These are phyloP conservation scores for Hirschfeldia incana DNA, from an alignment of 345 rosid species.

Conservation along the genomic window DNA sequence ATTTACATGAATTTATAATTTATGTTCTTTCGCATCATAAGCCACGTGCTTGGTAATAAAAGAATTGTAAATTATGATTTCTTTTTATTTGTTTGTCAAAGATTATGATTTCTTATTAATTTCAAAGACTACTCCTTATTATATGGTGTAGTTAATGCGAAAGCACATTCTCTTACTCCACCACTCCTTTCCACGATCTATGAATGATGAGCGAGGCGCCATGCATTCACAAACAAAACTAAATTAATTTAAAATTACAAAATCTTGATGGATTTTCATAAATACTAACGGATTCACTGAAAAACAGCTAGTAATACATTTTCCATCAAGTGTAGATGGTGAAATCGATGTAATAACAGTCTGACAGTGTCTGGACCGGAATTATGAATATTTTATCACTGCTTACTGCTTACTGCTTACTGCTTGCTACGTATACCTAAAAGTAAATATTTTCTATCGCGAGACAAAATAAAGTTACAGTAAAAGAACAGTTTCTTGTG, in stretches of 20 bases:
- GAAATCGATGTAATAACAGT: not conserved
- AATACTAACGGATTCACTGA: constrained; percentile 13
- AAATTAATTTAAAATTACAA: not conserved
- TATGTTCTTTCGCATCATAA: not conserved
- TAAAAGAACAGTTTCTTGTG: not conserved
- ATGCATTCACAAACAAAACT: constrained; percentile 3
- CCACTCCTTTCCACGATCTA: constrained; percentile 33
- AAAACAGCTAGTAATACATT: not conserved
- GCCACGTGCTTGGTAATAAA: constrained; percentile 31
- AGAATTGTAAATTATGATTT: constrained; percentile 11
- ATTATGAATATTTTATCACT: not conserved
- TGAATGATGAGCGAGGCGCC: constrained; percentile 12
- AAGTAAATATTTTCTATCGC: not conserved
- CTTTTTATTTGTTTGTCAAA: not conserved
- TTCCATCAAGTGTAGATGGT: not conserved
- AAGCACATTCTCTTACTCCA: constrained; percentile 31
- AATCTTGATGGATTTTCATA: not conserved
- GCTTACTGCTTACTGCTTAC: not conserved
- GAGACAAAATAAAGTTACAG: not conserved
- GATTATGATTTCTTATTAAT: constrained; percentile 10
- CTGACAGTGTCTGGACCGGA: not conserved
- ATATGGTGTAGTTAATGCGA: constrained; percentile 25
- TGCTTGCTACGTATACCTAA: not conserved
- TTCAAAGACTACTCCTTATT: not conserved
- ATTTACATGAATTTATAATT: not conserved